A percentile compares a stretch with the other conserved stretches of the same genome.
phyloP scores from a whole-genome alignment of 2,329 filamentous ascomycete genomes.

The Colletotrichum sp. region DNA sequence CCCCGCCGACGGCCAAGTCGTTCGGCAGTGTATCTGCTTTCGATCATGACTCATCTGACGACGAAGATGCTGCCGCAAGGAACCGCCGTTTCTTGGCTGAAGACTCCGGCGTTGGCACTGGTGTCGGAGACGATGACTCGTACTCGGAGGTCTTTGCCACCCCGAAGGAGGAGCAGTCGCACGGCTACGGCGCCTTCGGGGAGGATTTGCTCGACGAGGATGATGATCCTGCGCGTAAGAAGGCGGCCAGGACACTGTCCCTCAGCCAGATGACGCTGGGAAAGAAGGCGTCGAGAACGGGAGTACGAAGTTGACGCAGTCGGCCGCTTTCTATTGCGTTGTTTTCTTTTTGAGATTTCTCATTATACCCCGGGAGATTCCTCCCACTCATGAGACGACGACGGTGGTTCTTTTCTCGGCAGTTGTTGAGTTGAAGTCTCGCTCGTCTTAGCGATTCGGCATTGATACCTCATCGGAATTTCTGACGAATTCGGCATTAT shows the following conservation, averaged over 20 bases:
- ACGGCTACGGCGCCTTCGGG: conserved; percentile 40
- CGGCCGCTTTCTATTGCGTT: conserved; percentile 13
- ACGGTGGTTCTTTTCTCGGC: conserved; percentile 12
- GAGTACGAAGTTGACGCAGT: conserved; percentile 1
- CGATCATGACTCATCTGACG: conserved; percentile 46
- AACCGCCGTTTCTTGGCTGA: conserved; percentile 24
- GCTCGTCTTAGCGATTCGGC: conserved; percentile 6
- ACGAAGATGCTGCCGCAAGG: conserved; percentile 26
- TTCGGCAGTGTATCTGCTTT: conserved; percentile 43
- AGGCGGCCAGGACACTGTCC: conserved; percentile 67
- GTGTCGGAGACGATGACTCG: conserved; percentile 42
- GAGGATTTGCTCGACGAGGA: conserved; percentile 45
- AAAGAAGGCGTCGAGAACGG: conserved; percentile 27
- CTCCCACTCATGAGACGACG: conserved; percentile 8
- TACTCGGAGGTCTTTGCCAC: conserved; percentile 57
- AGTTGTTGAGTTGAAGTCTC: conserved; percentile 12
- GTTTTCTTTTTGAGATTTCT: conserved; percentile 16
- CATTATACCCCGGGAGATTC: conserved; percentile 20
- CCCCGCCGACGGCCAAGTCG: conserved; percentile 39
- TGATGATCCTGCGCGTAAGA: conserved; percentile 46
- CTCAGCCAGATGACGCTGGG: conserved; percentile 63
- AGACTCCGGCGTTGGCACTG: conserved; percentile 38
- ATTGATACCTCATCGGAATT: background rate
- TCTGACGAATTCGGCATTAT: conserved; percentile 7
- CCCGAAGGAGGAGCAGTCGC: conserved; percentile 48